Percentiles rank a stretch among this genome's conserved stretches.
Conservation (phyloP, 306 rosid genomes). For the Carpinus fangiana region DNA sequence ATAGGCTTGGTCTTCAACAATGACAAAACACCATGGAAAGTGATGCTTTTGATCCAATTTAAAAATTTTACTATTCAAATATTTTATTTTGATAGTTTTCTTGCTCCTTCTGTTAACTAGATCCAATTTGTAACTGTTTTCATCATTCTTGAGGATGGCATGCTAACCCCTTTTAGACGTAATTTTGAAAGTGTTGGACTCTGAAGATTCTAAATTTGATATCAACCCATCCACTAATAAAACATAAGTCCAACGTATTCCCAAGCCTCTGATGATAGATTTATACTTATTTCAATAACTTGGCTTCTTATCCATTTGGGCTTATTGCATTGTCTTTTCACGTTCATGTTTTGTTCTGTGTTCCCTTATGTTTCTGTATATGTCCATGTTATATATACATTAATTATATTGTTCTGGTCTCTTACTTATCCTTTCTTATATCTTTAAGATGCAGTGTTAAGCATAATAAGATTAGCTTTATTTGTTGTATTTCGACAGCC, state of each 20-base stretch:
- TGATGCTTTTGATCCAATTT: background rate
- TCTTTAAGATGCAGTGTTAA: constrained; percentile 20
- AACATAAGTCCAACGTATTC: background rate
- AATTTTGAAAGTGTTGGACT: background rate
- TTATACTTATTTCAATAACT: background rate
- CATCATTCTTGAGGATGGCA: background rate
- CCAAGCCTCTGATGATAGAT: constrained; percentile 12
- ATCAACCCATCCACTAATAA: background rate
- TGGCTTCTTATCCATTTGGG: background rate
- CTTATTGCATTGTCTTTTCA: background rate
- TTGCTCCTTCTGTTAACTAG: background rate
- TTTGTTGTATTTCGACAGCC: constrained; percentile 55
- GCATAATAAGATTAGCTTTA: constrained; percentile 5
- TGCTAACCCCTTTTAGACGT: background rate
- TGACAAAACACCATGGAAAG: background rate
- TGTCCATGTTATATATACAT: background rate
- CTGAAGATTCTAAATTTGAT: background rate
- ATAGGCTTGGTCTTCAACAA: background rate
- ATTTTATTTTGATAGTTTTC: background rate
- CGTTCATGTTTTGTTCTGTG: background rate
- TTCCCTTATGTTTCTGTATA: background rate
- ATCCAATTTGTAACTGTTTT: background rate
- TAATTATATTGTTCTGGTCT: background rate
- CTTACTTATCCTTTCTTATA: background rate
- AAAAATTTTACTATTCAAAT: background rate